A percentile compares a stretch with the other conserved stretches of the same genome.
Conservation (phyloP, 768 basidiomycete genomes). For the Xerocomellus dryophilus region DNA sequence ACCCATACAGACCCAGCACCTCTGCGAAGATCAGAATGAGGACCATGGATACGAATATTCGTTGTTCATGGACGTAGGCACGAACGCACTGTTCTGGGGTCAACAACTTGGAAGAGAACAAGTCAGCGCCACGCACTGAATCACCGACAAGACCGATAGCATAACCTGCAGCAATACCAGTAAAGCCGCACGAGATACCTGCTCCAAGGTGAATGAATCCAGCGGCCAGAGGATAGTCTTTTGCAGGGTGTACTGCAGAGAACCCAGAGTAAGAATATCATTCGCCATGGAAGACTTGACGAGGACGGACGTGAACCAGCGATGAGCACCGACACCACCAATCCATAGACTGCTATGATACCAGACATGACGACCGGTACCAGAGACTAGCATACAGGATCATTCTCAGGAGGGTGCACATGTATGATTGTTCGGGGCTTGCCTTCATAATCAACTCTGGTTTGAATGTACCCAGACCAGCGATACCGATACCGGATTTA, state of each 20-base stretch:
- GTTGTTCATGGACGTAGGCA: conserved; percentile 86
- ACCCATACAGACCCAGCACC: conserved; percentile 88
- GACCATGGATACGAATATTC: conserved; percentile 94
- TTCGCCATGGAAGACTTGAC: neutral
- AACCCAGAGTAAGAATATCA: conserved; percentile 15
- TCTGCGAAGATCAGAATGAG: conserved; percentile 92
- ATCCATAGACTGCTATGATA: conserved; percentile 95
- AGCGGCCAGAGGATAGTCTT: conserved; percentile 76
- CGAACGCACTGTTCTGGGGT: conserved; percentile 66
- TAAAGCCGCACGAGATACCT: conserved; percentile 86
- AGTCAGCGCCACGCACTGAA: conserved; percentile 54
- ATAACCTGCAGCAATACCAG: conserved; percentile 90
- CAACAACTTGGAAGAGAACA: neutral
- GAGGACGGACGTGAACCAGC: conserved; percentile 55
- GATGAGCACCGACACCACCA: conserved; percentile 94
- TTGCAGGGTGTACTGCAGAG: conserved; percentile 53
- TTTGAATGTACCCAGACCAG: conserved; percentile 88
- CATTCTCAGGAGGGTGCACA: neutral
- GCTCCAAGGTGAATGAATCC: conserved; percentile 93
- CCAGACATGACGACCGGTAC: conserved; percentile 98
- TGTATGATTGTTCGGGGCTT: conserved; percentile 4
- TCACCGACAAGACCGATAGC: conserved; percentile 95
- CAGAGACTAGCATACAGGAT: conserved; percentile 56
- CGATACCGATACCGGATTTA: conserved; percentile 95
- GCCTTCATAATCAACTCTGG: conserved; percentile 99